A percentile compares a stretch with the other conserved stretches of the same genome.
Evolutionary conservation across 1,284 basidiomycete species (phyloP).

Genomic region (Melampsora larici-populina): DNA sequence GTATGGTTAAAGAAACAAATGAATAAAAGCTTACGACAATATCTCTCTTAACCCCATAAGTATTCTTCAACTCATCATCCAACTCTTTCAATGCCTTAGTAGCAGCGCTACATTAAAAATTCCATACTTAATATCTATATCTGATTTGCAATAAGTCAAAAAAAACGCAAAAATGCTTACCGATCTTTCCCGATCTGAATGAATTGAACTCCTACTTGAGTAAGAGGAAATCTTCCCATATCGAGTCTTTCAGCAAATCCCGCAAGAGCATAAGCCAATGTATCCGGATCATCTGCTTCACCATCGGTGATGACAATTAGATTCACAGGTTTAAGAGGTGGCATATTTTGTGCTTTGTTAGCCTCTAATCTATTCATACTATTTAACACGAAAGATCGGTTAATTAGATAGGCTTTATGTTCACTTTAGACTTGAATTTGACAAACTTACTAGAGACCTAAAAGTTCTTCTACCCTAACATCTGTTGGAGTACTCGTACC

Average conservation of each 20-base stretch:
- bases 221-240: constrained; percentile 58
- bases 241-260: constrained; percentile 60
- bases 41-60: constrained; percentile 21
- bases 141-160: background rate
- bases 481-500: constrained; percentile 41
- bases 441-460: constrained; percentile 26
- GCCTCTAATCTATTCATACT: constrained; percentile 45
- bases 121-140: background rate
- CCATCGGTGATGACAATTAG: constrained; percentile 66
- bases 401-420: no score
- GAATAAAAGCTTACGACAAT: constrained; percentile 27
- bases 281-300: constrained; percentile 59
- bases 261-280: constrained; percentile 56
- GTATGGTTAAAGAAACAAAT: background rate
- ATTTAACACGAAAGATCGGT: no score
- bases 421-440: background rate
- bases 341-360: constrained; percentile 52
- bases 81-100: constrained; percentile 30
- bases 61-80: constrained; percentile 28
- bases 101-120: background rate
- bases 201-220: constrained; percentile 63
- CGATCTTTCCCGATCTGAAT: constrained; percentile 57
- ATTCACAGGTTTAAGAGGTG: constrained; percentile 61
- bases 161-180: background rate
- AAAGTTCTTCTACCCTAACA: constrained; percentile 34